Evolutionary conservation across 2,329 filamentous ascomycete genomes (phyloP), one percentile per base, ranked within the genome.

Genomic region (Pseudogymnoascus sp.): DNA sequence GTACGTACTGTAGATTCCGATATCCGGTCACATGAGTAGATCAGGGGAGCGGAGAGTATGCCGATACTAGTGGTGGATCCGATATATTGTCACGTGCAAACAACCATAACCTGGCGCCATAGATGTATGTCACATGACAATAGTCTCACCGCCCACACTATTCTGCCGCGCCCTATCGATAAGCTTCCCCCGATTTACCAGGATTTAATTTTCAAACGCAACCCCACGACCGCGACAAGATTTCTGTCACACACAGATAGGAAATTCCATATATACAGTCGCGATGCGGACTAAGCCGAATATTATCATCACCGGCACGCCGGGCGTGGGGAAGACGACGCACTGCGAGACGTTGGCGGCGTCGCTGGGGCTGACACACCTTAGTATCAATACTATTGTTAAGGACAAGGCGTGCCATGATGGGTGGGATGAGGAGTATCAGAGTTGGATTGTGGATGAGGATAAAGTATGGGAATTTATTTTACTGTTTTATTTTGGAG

Each of bases 381-480:
- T 99, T 13, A 89, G 89, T 8, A 86, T 99, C 71, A 99, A 97
- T 75, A 85, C 96, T 70, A 81, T 97, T 40, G 93, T 96, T 66
- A 97, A 96, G 76, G 90, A 96, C 66, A 85, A 88, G 68, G 86
- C 83, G 64, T 97, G 93, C 72, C 90, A 95, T 72, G 92, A 96
- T 72, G 90, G 90, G 24, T 96, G 85, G 77, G 91, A 96, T 69
- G 89, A 96, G 47, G 89, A 93, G 74, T 86, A 88, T 62, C 86
- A 91, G 74, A 92, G 89, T 71, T 96, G 90, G 86, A 89, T 97
- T 64, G 93, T 99, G 14, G 93, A 99, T 73, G 95, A 99, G 75
- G 95, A 99, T 73, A 96, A 96, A 82, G 91, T 92, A 72, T 65
- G 77, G 71, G 7, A 10, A 29, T 42, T 38, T 62, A 4, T 65